Percentiles rank a stretch among this genome's conserved stretches.
phyloP scores from a whole-genome alignment of 2,329 filamentous ascomycete genomes.

The Stagonosporopsis cucurbitacearum region DNA sequence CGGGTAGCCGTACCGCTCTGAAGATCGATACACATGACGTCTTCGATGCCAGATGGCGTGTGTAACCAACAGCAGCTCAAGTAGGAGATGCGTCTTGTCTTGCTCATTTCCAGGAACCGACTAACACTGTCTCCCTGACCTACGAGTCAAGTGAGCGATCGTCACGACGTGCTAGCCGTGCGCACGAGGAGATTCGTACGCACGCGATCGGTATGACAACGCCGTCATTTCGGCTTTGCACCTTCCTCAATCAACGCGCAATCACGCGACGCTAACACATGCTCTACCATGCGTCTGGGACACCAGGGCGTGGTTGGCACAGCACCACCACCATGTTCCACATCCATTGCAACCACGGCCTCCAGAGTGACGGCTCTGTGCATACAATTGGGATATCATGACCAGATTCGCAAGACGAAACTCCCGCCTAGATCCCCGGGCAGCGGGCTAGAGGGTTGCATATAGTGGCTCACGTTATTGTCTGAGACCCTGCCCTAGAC shows the following conservation, averaged over 20 bases:
- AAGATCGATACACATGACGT: background rate
- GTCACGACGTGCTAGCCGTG: background rate
- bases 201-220: constrained; percentile 12
- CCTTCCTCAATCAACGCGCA: constrained; percentile 6
- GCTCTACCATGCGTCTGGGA: constrained; percentile 8
- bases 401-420: background rate
- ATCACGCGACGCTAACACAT: constrained; percentile 18
- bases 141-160: background rate
- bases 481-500: constrained; percentile 7
- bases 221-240: constrained; percentile 1
- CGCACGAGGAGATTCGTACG: background rate
- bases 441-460: background rate
- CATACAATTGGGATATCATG: background rate
- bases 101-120: background rate
- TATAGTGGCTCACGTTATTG: constrained; percentile 20
- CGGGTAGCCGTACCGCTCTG: background rate
- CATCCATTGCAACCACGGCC: constrained; percentile 8
- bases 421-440: background rate
- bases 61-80: background rate
- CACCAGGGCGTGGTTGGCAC: constrained; percentile 1
- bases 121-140: background rate
- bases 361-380: background rate
- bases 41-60: background rate
- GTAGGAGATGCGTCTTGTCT: background rate
- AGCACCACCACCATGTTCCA: background rate